Conservation (phyloP, 768 basidiomycete species). For the Exidia glandulosa region DNA sequence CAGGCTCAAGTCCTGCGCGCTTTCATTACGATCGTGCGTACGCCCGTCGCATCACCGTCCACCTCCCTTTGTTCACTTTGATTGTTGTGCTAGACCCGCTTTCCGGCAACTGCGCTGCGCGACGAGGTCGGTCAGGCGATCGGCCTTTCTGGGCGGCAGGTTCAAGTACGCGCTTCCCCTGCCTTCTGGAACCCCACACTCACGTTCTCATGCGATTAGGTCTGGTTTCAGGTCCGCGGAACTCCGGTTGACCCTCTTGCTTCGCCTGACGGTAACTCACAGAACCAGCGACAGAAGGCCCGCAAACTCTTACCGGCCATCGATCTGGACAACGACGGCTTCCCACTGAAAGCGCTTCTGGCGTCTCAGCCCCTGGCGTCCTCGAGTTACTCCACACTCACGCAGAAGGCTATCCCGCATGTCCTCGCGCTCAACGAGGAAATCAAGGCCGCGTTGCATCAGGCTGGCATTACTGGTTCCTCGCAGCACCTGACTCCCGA, state of each 20-base stretch:
- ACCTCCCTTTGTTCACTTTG: neutral
- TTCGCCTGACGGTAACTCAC: neutral
- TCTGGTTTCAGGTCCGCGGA: conserved; percentile 71
- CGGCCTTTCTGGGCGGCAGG: conserved; percentile 82
- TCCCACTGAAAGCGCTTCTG: neutral
- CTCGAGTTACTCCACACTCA: neutral
- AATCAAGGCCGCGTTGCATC: neutral
- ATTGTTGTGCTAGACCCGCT: conserved; percentile 51
- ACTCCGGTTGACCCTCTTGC: conserved; percentile 6
- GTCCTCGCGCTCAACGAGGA: neutral
- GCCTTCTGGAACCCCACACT: conserved; percentile 6
- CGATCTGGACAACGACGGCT: neutral
- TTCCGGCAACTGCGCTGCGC: conserved; percentile 78
- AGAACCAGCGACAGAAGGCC: conserved; percentile 87
- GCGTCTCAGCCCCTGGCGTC: neutral
- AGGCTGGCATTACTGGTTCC: neutral
- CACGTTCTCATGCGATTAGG: conserved; percentile 29
- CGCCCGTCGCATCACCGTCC: too few relatives aligned
- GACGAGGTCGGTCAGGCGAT: conserved; percentile 82
- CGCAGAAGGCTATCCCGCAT: neutral
- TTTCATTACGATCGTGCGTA: neutral
- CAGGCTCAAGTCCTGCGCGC: neutral
- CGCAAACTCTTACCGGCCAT: conserved; percentile 17
- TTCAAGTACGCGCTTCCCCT: conserved; percentile 52
- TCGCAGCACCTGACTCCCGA: neutral